phyloP scores from a whole-genome alignment of 805 yeast genomes.

The Groenewaldozyma salmanticensis region DNA sequence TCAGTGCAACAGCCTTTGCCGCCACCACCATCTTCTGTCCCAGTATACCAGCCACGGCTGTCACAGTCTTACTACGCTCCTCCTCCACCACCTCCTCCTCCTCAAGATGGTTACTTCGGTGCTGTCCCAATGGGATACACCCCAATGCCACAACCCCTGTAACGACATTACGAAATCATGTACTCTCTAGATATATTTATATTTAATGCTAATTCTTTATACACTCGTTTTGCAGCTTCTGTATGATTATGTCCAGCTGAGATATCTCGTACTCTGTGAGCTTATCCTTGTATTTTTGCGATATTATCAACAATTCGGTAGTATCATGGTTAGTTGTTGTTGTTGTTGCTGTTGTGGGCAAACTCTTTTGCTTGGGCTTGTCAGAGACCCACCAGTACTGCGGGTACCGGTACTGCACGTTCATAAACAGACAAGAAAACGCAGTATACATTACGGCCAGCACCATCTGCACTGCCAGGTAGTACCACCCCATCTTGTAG shows the following conservation, averaged over 20 bases:
- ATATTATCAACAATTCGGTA: too few species aligned
- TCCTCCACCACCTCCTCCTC: slow-evolving; percentile 2
- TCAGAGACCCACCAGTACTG: slow-evolving; percentile 48
- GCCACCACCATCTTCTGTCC: slow-evolving; percentile 3
- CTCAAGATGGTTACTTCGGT: too few species aligned
- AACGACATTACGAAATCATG: too few species aligned
- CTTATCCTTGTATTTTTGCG: background rate
- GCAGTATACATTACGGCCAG: slow-evolving; percentile 38
- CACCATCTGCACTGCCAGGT: slow-evolving; percentile 44
- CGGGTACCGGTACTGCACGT: slow-evolving; percentile 45
- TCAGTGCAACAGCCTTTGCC: slow-evolving; percentile 3
- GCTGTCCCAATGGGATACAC: too few species aligned
- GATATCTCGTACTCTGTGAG: too few species aligned
- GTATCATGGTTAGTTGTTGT: background rate
- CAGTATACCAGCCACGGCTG: slow-evolving; percentile 1
- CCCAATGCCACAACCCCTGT: too few species aligned
- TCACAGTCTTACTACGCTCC: slow-evolving; percentile 3
- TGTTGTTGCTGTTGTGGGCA: background rate
- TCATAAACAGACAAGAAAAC: slow-evolving; percentile 46
- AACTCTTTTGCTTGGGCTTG: background rate
- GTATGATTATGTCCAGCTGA: too few species aligned
- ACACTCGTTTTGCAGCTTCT: too few species aligned
- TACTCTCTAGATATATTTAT: too few species aligned
- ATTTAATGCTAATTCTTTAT: too few species aligned
- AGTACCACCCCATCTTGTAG: slow-evolving; percentile 55